Percentiles rank a stretch among this genome's conserved stretches.
These are phyloP conservation scores for Phytophthora podocarpi DNA, from an alignment of 352 stramenopile species.

Conservation along the genomic window DNA sequence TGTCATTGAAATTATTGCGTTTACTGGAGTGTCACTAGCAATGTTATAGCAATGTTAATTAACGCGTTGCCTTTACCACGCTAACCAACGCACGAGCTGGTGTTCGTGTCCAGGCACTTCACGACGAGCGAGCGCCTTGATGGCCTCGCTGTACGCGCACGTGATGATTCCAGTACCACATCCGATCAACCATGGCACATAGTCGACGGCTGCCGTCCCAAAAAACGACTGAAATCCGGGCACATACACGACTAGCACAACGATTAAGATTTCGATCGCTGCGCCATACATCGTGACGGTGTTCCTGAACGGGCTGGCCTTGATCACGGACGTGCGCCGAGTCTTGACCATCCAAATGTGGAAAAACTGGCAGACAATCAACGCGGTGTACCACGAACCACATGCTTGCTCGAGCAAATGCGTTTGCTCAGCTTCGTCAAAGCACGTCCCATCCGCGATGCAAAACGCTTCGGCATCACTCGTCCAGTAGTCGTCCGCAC, in stretches of 20 bases:
- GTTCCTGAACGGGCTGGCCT: slow-evolving; percentile 77
- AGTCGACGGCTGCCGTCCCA: slow-evolving; percentile 37
- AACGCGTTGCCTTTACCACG: no score
- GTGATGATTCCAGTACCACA: slow-evolving; percentile 38
- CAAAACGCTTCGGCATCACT: slow-evolving; percentile 30
- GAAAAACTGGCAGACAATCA: slow-evolving; percentile 84
- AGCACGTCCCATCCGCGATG: slow-evolving; percentile 28
- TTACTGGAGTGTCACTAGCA: no score
- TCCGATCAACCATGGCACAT: slow-evolving; percentile 54
- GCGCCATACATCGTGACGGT: slow-evolving; percentile 74
- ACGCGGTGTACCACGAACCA: slow-evolving; percentile 68
- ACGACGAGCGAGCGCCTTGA: slow-evolving; percentile 39
- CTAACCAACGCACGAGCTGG: slow-evolving; percentile 19
- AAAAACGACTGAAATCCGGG: slow-evolving; percentile 52
- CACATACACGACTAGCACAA: slow-evolving; percentile 55
- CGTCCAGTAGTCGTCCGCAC: slow-evolving; percentile 38
- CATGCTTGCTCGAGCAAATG: slow-evolving; percentile 66
- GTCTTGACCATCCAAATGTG: slow-evolving; percentile 89
- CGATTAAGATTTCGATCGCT: slow-evolving; percentile 43
- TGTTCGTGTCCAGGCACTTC: slow-evolving; percentile 29
- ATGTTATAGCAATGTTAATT: no score
- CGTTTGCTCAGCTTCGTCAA: slow-evolving; percentile 47
- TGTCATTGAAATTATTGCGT: no score
- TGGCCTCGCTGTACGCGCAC: slow-evolving; percentile 46
- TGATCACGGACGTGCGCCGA: slow-evolving; percentile 66